Conservation (phyloP, 805 yeast genomes). For the Tanozyma kutaoensis region DNA sequence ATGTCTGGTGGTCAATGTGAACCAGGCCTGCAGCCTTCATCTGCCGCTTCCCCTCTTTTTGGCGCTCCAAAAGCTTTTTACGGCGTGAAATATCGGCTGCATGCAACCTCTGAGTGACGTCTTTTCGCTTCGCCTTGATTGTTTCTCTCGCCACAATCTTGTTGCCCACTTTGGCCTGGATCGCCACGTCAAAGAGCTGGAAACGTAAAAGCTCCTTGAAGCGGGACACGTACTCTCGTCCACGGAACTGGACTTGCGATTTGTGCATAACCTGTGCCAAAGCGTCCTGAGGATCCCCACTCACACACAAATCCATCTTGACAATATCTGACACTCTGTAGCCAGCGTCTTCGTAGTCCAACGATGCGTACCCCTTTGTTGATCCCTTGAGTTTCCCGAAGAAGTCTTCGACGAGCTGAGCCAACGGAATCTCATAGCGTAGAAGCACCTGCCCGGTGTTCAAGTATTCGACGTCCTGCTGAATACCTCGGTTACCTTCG, state of each 20-base stretch:
- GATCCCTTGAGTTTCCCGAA: slow-evolving; percentile 86
- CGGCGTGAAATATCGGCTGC: slow-evolving; percentile 89
- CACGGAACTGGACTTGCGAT: slow-evolving; percentile 59
- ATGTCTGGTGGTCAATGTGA: slow-evolving; percentile 71
- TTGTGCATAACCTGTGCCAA: slow-evolving; percentile 81
- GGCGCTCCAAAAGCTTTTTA: slow-evolving; percentile 75
- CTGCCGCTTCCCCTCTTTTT: slow-evolving; percentile 85
- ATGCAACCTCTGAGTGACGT: slow-evolving; percentile 85
- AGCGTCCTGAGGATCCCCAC: slow-evolving; percentile 85
- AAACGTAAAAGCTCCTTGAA: slow-evolving; percentile 69
- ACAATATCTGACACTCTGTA: slow-evolving; percentile 69
- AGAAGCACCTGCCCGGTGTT: slow-evolving; percentile 71
- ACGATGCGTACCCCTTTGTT: slow-evolving; percentile 85
- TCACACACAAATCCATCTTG: slow-evolving; percentile 79
- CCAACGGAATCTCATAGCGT: slow-evolving; percentile 72
- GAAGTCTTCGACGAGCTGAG: slow-evolving; percentile 88
- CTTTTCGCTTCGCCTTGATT: slow-evolving; percentile 85
- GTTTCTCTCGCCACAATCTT: slow-evolving; percentile 85
- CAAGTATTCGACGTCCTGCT: slow-evolving; percentile 63
- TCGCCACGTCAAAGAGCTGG: slow-evolving; percentile 84
- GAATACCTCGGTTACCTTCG: slow-evolving; percentile 73
- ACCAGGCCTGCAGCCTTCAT: slow-evolving; percentile 74
- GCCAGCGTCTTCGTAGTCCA: slow-evolving; percentile 92
- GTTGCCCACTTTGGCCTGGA: slow-evolving; percentile 77
- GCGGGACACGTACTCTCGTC: slow-evolving; percentile 70